Base-by-base conservation (phyloP, 2,329 filamentous ascomycete genomes). In the Ceratocystis cacaofunesta region DNA sequence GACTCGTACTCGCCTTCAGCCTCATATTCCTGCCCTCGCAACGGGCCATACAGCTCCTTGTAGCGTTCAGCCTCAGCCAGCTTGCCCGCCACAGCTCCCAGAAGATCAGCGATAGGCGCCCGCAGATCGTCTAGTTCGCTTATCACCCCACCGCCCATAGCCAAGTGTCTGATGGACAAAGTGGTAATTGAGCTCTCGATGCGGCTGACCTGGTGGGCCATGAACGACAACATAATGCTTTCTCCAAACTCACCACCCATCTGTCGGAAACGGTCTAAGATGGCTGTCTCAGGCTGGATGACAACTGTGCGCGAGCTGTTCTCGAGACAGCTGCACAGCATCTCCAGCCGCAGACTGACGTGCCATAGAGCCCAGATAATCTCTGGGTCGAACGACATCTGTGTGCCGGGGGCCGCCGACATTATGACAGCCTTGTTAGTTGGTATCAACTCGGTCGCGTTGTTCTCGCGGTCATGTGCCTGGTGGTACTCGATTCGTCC, bases 181-280 rank as follows among this genome's bases (percentile, higher is more conserved):
- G 89, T 90, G 41, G 87, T 88, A 70, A 92, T 82, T 72, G 89
- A 94, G 63, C 43, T 63, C 61, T 99, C 94, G 73, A 99, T 95
- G 72, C 94, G 85, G 73, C 89, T 92, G 70, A 99, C 88, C 80
- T 96, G 91, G 73, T 97, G 92, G 73, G 95, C 92, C 74, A 97
- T 82, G 72, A 99, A 90, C 72, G 90, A 91, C 65, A 95, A 77
- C 75, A 97, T 78, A 75, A 95, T 92, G 64, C 84, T 81, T 78
- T 97, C 94, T 32, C 92, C 90, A 64, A 96, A 84, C 73, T 96
- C 91, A 10, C 90, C 90, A 62, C 89, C 90, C 52, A 86, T 76
- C 65, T 79, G 74, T 73, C 79, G 82, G 73, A 85, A 80, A 63
- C 80, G 77, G 69, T 96, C 90, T 69, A 96, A 77, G 65, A 97